A percentile compares a stretch with the other conserved stretches of the same genome.
Conservation (phyloP, 129 eudicot genomes). For the Centella asiatica region DNA sequence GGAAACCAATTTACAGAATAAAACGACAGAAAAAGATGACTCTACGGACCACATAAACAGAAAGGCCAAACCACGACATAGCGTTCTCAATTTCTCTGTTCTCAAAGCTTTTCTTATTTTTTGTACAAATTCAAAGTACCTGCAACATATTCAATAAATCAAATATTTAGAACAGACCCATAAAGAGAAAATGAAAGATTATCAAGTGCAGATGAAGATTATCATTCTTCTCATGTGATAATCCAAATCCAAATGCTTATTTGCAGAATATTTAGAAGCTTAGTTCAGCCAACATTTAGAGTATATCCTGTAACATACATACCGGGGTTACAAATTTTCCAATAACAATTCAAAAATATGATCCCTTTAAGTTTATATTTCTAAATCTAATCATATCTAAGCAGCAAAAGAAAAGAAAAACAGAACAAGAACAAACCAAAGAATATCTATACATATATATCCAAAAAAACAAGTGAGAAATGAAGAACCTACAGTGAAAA, state of each 20-base stretch:
- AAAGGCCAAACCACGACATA: conserved; percentile 85
- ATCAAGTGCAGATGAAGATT: background rate
- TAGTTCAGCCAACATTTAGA: background rate
- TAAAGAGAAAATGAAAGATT: background rate
- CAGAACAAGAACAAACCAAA: too few species aligned
- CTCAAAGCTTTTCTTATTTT: conserved; percentile 22
- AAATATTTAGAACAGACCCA: conserved; percentile 16
- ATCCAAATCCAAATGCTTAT: background rate
- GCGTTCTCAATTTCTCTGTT: conserved; percentile 26
- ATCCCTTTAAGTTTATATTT: too few species aligned
- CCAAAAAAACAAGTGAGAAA: too few species aligned
- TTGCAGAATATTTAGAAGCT: background rate
- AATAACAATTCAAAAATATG: background rate
- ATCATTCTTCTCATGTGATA: background rate
- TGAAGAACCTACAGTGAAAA: too few species aligned
- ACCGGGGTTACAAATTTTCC: conserved; percentile 8
- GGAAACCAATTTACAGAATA: conserved; percentile 50
- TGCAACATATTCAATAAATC: conserved; percentile 9
- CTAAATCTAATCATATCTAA: too few species aligned
- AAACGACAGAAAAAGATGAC: conserved; percentile 78
- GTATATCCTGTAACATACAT: conserved; percentile 13
- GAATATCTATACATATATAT: too few species aligned
- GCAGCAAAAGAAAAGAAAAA: too few species aligned
- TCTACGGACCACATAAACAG: conserved; percentile 71
- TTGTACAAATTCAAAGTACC: conserved; percentile 8